Base-by-base conservation (phyloP, 2,329 filamentous ascomycete species). In the Zymoseptoria pseudotritici region DNA sequence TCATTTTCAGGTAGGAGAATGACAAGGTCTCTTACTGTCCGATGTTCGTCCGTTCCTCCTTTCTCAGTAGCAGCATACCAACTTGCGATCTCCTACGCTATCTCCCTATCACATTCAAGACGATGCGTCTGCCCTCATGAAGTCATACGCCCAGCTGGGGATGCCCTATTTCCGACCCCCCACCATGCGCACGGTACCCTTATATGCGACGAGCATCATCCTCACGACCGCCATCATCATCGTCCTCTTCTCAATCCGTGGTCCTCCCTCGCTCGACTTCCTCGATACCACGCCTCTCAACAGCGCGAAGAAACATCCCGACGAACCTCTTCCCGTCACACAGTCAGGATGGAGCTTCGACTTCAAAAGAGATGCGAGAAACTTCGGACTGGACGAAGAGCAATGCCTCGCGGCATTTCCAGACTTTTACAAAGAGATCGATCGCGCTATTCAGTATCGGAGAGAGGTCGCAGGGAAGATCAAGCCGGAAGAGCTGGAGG, bases 361-460 rank as follows among this genome's bases (percentile, higher is more conserved):
- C 19, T 61, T 62, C 57, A 60, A 58, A 20, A 57, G 62, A 50
- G 65, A 71, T 54, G 65, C 63, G 19, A 57, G 58, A 20, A 66
- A 69, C 26, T 68, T 69, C 54, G 68, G 66, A 11, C 65, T 72
- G 22, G 63, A 65, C 22, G 64, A 69, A 42, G 57, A 62, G 55
- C 70, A 72, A 58, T 73, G 71, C 60, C 55, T 60, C 50, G 42
- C 55, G 8, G 69, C 70, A 1, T 73, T 73, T 29, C 71, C 71
- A 1, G 56, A 65, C 21, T 63, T 71, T 9, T 72, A 67, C 63
- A 55, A 64, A 50, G 71, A 72, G 60, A 67, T 73, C 54, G 67
- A 70, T 20, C 63, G 70, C 2, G 68, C 71, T 2, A 65, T 65
- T 42, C 56, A 64, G 22, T 60, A 67, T 56, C 63, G 71, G 51